Evolutionary conservation across 176 grass and related monocot genomes (phyloP).

Genomic region (Dendrocalamus sinicus): DNA sequence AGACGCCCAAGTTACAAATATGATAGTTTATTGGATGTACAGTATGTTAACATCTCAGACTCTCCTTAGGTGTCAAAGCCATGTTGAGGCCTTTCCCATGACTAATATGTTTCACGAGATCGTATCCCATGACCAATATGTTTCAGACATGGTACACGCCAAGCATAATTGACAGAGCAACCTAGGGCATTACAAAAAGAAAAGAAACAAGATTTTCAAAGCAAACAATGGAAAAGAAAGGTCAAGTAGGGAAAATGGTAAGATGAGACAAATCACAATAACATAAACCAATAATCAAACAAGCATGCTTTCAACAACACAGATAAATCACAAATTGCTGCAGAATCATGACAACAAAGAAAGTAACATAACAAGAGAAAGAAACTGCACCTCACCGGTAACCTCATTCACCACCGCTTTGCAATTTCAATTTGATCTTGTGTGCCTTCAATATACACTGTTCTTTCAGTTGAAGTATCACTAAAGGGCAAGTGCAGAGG

Average conservation of each 20-base stretch:
- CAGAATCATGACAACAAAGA: slow-evolving; percentile 28
- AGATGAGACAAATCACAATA: slow-evolving; percentile 16
- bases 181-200: slow-evolving; percentile 15
- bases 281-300: slow-evolving; percentile 30
- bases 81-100: background rate
- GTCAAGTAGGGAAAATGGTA: background rate
- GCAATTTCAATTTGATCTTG: slow-evolving; percentile 87
- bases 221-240: background rate
- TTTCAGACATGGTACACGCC: background rate
- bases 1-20: background rate
- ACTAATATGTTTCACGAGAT: background rate
- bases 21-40: background rate
- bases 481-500: slow-evolving; percentile 92
- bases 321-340: slow-evolving; percentile 29
- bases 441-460: slow-evolving; percentile 89
- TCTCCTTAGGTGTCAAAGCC: background rate
- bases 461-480: slow-evolving; percentile 85
- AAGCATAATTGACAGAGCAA: background rate
- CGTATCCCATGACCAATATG: too few relatives aligned
- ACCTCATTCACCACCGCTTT: slow-evolving; percentile 94
- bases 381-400: slow-evolving; percentile 76
- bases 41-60: background rate
- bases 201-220: slow-evolving; percentile 6
- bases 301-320: slow-evolving; percentile 24
- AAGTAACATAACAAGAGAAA: slow-evolving; percentile 29